phyloP scores from a whole-genome alignment of 345 rosid species.

The Populus pruinosa region DNA sequence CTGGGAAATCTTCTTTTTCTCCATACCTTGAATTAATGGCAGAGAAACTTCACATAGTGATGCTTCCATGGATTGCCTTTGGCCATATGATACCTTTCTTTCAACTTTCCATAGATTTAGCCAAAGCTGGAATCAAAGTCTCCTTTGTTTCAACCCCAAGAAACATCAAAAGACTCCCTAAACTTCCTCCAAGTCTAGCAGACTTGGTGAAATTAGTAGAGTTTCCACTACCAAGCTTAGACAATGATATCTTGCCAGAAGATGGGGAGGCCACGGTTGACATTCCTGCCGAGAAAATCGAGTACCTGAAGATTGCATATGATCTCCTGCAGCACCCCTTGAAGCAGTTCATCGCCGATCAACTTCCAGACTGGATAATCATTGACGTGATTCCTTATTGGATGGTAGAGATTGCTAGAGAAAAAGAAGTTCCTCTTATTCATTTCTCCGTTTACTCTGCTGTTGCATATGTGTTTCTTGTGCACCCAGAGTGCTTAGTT shows the following conservation, averaged over 20 bases:
- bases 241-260: slow-evolving; percentile 3
- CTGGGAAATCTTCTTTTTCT: not conserved
- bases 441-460: slow-evolving; percentile 20
- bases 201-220: not conserved
- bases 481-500: not conserved
- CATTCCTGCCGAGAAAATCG: slow-evolving; percentile 19
- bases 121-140: slow-evolving; percentile 19
- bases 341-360: slow-evolving; percentile 5
- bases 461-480: not conserved
- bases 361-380: slow-evolving; percentile 29
- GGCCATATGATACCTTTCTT: slow-evolving; percentile 24
- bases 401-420: slow-evolving; percentile 18
- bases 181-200: slow-evolving; percentile 15
- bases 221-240: slow-evolving; percentile 24
- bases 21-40: slow-evolving; percentile 4
- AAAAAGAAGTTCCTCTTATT: slow-evolving; percentile 15
- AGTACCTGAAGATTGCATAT: slow-evolving; percentile 23
- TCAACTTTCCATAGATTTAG: slow-evolving; percentile 16
- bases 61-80: slow-evolving; percentile 28
- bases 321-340: slow-evolving; percentile 30
- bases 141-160: slow-evolving; percentile 23
- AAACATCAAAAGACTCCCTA: slow-evolving; percentile 26
- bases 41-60: slow-evolving; percentile 11
- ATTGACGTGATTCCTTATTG: slow-evolving; percentile 20
- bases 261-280: slow-evolving; percentile 39